Evolutionary conservation across 2,329 filamentous ascomycete genomes (phyloP).

Genomic region (Sporothrix luriei): DNA sequence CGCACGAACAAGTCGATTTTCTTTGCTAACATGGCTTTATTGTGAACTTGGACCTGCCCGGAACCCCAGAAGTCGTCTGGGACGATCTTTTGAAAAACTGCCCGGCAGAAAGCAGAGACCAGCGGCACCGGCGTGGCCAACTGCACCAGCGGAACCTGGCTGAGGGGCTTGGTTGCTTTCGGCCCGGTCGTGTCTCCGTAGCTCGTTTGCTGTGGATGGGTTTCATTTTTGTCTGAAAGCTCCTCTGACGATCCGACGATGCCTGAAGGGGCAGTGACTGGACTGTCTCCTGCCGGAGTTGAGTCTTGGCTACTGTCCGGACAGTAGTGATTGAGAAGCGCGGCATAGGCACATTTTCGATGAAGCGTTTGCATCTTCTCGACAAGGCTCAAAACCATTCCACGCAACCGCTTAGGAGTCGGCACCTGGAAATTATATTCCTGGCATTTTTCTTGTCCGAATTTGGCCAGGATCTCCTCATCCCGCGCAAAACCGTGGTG

Average conservation of each 20-base stretch:
- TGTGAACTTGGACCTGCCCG: slow-evolving; percentile 56
- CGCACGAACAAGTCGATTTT: slow-evolving; percentile 77
- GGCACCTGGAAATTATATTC: slow-evolving; percentile 40
- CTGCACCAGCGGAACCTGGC: slow-evolving; percentile 57
- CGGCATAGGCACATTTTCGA: slow-evolving; percentile 73
- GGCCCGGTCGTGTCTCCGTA: not conserved
- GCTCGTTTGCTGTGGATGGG: not conserved
- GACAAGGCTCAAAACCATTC: slow-evolving; percentile 61
- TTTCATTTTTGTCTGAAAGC: not conserved
- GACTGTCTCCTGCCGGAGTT: not conserved
- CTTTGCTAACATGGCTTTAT: slow-evolving; percentile 63
- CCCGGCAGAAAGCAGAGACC: slow-evolving; percentile 86
- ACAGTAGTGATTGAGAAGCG: slow-evolving; percentile 80
- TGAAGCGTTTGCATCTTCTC: slow-evolving; percentile 71
- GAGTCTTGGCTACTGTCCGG: slow-evolving; percentile 49
- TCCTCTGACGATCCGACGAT: not conserved
- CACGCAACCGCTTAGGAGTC: slow-evolving; percentile 70
- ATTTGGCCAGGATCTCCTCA: slow-evolving; percentile 66
- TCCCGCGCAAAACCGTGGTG: slow-evolving; percentile 87
- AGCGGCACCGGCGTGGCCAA: slow-evolving; percentile 67
- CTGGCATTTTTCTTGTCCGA: slow-evolving; percentile 39
- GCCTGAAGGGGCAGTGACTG: slow-evolving; percentile 25
- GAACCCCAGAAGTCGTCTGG: slow-evolving; percentile 75
- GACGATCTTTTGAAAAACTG: slow-evolving; percentile 70
- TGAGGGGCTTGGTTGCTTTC: too few relatives aligned